Conservation (phyloP, 176 grass and related monocot genomes). For the Rhynchospora breviuscula region DNA sequence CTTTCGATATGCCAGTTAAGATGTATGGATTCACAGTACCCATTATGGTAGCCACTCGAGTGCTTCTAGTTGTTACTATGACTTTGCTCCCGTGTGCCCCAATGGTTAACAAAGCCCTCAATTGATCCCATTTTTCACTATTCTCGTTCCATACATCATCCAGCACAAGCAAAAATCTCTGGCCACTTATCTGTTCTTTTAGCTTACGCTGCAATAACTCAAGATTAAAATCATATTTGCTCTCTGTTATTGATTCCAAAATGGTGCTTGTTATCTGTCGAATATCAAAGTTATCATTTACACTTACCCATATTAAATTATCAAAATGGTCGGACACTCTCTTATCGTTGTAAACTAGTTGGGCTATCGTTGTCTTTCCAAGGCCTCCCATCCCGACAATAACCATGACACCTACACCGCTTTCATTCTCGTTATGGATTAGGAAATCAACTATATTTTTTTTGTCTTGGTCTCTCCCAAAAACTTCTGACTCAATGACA, state of each 20-base stretch:
- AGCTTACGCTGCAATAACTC: slow-evolving; percentile 3
- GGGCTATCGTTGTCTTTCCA: slow-evolving; percentile 54
- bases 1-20: slow-evolving; percentile 29
- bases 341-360: slow-evolving; percentile 47
- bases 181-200: not conserved
- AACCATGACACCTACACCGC: slow-evolving; percentile 35
- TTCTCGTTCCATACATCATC: slow-evolving; percentile 33
- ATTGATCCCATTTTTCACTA: slow-evolving; percentile 2
- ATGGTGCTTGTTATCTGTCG: slow-evolving; percentile 31
- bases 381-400: slow-evolving; percentile 51
- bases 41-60: slow-evolving; percentile 9
- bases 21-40: slow-evolving; percentile 1
- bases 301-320: slow-evolving; percentile 37
- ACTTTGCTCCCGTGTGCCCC: slow-evolving; percentile 17
- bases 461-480: slow-evolving; percentile 32
- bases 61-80: slow-evolving; percentile 22
- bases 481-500: slow-evolving; percentile 17
- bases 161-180: slow-evolving; percentile 22
- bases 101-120: not conserved
- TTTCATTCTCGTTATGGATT: slow-evolving; percentile 16
- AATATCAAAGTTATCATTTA: slow-evolving; percentile 33
- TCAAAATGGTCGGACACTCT: slow-evolving; percentile 40
- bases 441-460: slow-evolving; percentile 42
- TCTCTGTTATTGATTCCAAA: slow-evolving; percentile 21
- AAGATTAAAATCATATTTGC: slow-evolving; percentile 18